Evolutionary conservation across 768 basidiomycete genomes (phyloP), one percentile per base, ranked within the genome.

Genomic region (Kwoniella sp.): DNA sequence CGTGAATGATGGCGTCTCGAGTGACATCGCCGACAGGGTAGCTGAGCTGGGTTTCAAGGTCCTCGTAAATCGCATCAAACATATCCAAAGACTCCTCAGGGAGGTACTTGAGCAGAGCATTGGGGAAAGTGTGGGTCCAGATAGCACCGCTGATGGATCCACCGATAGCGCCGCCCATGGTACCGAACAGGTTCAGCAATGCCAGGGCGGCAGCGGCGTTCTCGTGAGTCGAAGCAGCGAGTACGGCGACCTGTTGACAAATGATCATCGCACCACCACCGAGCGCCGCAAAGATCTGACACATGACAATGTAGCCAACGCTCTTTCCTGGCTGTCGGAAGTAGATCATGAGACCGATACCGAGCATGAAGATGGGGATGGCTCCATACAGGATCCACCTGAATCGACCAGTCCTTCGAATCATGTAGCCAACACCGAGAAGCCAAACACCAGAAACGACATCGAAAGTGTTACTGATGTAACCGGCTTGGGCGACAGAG

Each of bases 121-220:
- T 49, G n/a, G 76, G 73, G 24, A 73, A 57, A 9, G 58, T 68
- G 47, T 71, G 49, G 33, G 79, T 78, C 77, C 77, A 78, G 61
- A 80, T 73, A 0, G 73, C 77, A n/a, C 72, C 79, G 17, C 74
- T 66, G 62, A 79, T 69, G 47, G 64, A 58, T 55, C 64, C 65
- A 10, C 76, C 76, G 57, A 79, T 21, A 2, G 74, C 62, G 15
- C 60, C 56, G 19, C 73, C 73, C 25, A 64, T 37, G 29, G 48
- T 58, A 4, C 73, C 73, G 64, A 72, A 25, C 71, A 76, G 57
- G 71, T 47, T 54, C 44, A 68, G 67, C 63, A 79, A 19, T 27
- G 52, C 51, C 37, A 70, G 64, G 15, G 55, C 48, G 27, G 67
- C 68, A 12, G 70, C 70, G 6, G 70, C 67, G 40, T 71, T 60